These are phyloP conservation scores for Annona cherimola DNA, from an alignment of 164 flowering plant genomes.

Conservation along the genomic window DNA sequence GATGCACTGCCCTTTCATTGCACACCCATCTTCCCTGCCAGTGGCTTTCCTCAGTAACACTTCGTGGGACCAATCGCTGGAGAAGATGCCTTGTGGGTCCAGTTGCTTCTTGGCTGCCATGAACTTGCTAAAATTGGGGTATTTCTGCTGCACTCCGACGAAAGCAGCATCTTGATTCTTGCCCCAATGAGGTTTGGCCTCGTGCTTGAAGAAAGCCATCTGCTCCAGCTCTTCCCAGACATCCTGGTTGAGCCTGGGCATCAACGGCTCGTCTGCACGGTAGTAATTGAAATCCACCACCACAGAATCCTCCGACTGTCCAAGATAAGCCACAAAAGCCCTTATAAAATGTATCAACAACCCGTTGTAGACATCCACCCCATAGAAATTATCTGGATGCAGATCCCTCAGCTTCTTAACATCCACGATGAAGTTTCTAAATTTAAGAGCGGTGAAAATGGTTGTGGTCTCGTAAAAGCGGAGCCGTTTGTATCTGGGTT, in stretches of 20 bases:
- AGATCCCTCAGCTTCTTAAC: conserved; percentile 59
- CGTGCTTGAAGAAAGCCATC: conserved; percentile 77
- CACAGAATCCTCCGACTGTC: conserved; percentile 72
- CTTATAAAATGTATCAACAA: conserved; percentile 62
- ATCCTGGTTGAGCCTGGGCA: conserved; percentile 73
- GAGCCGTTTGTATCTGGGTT: conserved; percentile 72
- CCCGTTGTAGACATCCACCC: conserved; percentile 74
- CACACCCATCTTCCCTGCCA: conserved; percentile 55
- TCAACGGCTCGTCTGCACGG: conserved; percentile 50
- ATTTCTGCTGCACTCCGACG: conserved; percentile 51
- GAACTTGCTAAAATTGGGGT: conserved; percentile 43
- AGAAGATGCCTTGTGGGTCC: conserved; percentile 57
- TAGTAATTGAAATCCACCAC: conserved; percentile 81
- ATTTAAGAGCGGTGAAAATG: conserved; percentile 48
- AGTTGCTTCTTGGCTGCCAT: conserved; percentile 47
- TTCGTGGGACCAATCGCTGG: conserved; percentile 67
- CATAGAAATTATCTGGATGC: conserved; percentile 61
- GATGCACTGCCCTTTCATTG: conserved; percentile 67
- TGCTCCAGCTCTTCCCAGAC: conserved; percentile 86
- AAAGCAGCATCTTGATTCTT: conserved; percentile 75
- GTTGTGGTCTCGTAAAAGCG: conserved; percentile 81
- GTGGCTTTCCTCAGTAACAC: conserved; percentile 39
- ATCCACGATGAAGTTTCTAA: conserved; percentile 52
- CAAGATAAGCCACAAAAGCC: conserved; percentile 60
- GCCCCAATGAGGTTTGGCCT: conserved; percentile 86